Evolutionary conservation across 768 basidiomycete species (phyloP).

Genomic region (Leucocoprinus birnbaumii): DNA sequence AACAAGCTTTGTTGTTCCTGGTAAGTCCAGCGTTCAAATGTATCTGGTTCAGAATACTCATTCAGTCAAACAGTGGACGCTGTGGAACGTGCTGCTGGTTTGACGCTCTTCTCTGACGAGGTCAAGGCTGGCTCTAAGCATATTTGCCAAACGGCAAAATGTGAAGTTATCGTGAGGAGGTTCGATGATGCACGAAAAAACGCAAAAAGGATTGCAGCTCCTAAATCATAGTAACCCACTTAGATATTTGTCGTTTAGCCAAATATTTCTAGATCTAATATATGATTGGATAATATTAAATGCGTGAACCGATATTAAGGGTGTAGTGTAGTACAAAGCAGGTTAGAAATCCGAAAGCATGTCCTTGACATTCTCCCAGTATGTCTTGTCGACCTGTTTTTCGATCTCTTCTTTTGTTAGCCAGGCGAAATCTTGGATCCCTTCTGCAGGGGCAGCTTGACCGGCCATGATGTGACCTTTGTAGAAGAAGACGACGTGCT

Average conservation of each 20-base stretch:
- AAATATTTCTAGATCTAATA: not conserved
- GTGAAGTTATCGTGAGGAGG: constrained; percentile 80
- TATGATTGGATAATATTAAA: constrained; percentile 4
- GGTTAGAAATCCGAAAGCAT: constrained; percentile 69
- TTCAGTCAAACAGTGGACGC: constrained; percentile 63
- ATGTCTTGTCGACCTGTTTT: constrained; percentile 58
- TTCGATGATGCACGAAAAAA: constrained; percentile 91
- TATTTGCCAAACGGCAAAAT: constrained; percentile 87
- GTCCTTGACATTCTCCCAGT: constrained; percentile 78
- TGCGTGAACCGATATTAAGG: constrained; percentile 12
- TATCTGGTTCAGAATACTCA: not conserved
- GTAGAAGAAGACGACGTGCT: constrained; percentile 86
- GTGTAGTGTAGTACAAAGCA: constrained; percentile 15
- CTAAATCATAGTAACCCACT: constrained; percentile 28
- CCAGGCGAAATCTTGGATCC: constrained; percentile 86
- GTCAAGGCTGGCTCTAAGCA: constrained; percentile 76
- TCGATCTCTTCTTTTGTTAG: constrained; percentile 90
- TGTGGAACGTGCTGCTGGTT: constrained; percentile 87
- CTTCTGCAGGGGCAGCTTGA: constrained; percentile 57
- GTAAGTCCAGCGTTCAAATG: constrained; percentile 37
- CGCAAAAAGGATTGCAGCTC: constrained; percentile 49
- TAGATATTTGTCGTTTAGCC: too few species aligned
- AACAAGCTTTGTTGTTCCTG: constrained; percentile 77
- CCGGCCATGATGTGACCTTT: constrained; percentile 93
- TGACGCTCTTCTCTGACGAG: constrained; percentile 81